Conservation (phyloP, 2,329 filamentous ascomycete species). For the Fusarium albosuccineum region DNA sequence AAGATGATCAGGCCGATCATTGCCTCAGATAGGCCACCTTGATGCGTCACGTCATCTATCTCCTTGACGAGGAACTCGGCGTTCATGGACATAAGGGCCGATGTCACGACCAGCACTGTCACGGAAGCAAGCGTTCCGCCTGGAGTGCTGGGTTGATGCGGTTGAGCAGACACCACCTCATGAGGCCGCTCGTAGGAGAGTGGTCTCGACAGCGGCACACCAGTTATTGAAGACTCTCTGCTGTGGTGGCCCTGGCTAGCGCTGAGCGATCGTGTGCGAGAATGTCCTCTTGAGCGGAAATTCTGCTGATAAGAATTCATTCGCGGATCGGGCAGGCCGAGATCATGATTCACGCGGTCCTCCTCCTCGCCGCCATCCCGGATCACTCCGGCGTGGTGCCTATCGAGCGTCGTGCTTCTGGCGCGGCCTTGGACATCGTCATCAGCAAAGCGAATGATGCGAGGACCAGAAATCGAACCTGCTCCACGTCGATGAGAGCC, state of each 20-base stretch:
- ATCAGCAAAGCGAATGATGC: constrained; percentile 51
- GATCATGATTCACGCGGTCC: constrained; percentile 18
- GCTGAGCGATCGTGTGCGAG: constrained; percentile 44
- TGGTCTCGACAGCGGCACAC: constrained; percentile 29
- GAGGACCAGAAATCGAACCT: constrained; percentile 19
- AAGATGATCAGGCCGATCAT: constrained; percentile 73
- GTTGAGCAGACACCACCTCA: not conserved
- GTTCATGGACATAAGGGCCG: constrained; percentile 69
- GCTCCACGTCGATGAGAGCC: constrained; percentile 23
- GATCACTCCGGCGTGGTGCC: constrained; percentile 1
- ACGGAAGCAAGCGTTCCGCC: constrained; percentile 57
- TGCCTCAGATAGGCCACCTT: constrained; percentile 64
- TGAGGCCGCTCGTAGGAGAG: constrained; percentile 8
- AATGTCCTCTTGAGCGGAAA: constrained; percentile 39
- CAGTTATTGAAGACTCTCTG: constrained; percentile 39
- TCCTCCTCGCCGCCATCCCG: constrained; percentile 26
- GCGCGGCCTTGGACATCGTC: constrained; percentile 30
- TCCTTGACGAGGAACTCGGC: constrained; percentile 72
- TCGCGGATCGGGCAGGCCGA: constrained; percentile 1
- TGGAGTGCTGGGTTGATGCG: constrained; percentile 13
- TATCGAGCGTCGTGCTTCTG: constrained; percentile 35
- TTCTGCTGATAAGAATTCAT: constrained; percentile 37
- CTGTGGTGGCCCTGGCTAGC: constrained; percentile 39
- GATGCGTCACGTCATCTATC: constrained; percentile 67
- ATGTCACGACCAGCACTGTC: constrained; percentile 65